Conservation (phyloP, 164 flowering plant species). For the Euptelea pleiosperma region DNA sequence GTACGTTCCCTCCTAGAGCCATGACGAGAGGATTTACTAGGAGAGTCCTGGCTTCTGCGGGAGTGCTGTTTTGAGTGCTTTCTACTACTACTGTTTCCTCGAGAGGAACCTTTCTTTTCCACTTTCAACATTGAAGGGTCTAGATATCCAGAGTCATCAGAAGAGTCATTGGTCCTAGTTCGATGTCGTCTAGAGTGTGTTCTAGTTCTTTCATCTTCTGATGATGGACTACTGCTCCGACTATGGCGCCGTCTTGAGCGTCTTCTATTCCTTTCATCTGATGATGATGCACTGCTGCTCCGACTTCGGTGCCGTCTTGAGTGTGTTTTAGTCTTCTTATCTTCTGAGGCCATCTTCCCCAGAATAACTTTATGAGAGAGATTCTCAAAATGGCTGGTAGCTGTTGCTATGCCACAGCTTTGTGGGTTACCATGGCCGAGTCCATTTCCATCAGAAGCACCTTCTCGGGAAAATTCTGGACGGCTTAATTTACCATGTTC, state of each 20-base stretch:
- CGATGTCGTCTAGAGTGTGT: conserved; percentile 27
- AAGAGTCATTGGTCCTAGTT: conserved; percentile 33
- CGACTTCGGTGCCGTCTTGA: conserved; percentile 1
- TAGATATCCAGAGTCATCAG: conserved; percentile 33
- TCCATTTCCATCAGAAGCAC: conserved; percentile 12
- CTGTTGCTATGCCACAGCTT: conserved; percentile 8
- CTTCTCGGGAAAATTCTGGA: conserved; percentile 12
- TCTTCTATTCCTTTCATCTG: conserved; percentile 17
- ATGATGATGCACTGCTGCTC: conserved; percentile 19
- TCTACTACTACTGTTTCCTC: conserved; percentile 53
- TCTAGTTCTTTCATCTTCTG: conserved; percentile 26
- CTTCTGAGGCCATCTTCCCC: conserved; percentile 23
- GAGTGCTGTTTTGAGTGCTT: conserved; percentile 57
- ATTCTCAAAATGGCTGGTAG: conserved; percentile 9
- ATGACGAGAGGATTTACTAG: conserved; percentile 35
- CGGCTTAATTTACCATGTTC: neutral
- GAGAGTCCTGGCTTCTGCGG: conserved; percentile 37
- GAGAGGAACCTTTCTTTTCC: conserved; percentile 43
- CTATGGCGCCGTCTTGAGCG: conserved; percentile 15
- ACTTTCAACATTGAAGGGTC: conserved; percentile 40
- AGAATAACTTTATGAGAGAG: conserved; percentile 10
- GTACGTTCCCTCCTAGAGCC: conserved; percentile 26
- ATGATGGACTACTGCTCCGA: conserved; percentile 19
- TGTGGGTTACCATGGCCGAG: conserved; percentile 7
- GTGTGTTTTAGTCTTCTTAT: conserved; percentile 11